Base-by-base conservation (phyloP, 1,284 basidiomycete genomes). In the Trichosporon asahii region DNA sequence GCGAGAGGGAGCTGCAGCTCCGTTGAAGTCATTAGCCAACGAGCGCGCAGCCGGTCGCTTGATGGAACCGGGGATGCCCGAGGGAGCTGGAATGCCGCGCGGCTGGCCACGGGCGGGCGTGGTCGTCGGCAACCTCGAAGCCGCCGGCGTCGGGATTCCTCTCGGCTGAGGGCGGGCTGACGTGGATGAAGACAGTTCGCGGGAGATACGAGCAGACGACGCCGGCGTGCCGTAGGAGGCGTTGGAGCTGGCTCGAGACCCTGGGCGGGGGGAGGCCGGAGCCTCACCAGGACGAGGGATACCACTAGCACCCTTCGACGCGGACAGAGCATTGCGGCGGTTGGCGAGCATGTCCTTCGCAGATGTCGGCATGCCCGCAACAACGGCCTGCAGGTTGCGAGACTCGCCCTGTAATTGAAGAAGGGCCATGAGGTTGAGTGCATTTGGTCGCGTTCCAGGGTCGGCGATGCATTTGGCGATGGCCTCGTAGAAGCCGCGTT, bases 381-480 rank as follows among this genome's bases (percentile, higher is more conserved):
- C 70, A 0, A 82, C 78, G 0, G 74, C 74, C n/a, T 77, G 69
- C 1, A 82, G 74, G 27, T 66, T 76, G 64, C 74, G 74, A 0
- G 80, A 79, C 65, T 78, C 77, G 44, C 81, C 81, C 72, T 80
- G 80, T 7, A 81, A 65, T 66, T 80, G 79, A 0, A 82, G 74
- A n/a, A 80, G 70, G 78, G 80, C 82, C 77, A 84, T 82, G 29
- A 84, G 78, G 29, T 76, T 81, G 53, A 84, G 72, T 9, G 81
- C 82, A 11, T 78, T 78, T 67, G 78, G 79, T 27, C 81, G 74
- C 5, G 80, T 82, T 25, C 80, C 81, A 65, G 75, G 77, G 70
- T 84, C 82, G 29, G 72, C 77, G 74, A 82, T 79, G 89, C 89
- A 94, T 90, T 66, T 97, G 84, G 82, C 77, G 9, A 84, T 74